A percentile compares a stretch with the other conserved stretches of the same genome.
phyloP scores from a whole-genome alignment of 164 flowering plant species.

The Vitis labrusca region DNA sequence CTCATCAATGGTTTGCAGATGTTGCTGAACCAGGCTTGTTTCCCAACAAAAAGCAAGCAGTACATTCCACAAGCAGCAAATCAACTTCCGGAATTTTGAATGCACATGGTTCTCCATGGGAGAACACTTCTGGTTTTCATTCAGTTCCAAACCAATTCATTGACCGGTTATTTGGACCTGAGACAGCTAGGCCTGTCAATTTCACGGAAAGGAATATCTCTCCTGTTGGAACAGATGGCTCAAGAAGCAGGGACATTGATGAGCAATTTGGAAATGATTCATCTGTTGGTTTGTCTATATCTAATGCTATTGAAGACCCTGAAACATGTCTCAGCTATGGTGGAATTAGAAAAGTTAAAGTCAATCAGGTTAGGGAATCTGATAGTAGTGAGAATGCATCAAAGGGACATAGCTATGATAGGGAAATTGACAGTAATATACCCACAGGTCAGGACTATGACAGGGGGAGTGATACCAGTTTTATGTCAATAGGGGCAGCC shows the following conservation, averaged over 20 bases:
- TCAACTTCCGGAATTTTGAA: constrained; percentile 26
- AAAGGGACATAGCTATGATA: constrained; percentile 14
- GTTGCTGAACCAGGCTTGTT: constrained; percentile 32
- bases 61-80: constrained; percentile 27
- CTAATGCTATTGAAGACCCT: constrained; percentile 46
- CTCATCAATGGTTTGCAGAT: constrained; percentile 51
- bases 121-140: constrained; percentile 31
- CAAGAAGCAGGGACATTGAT: constrained; percentile 25
- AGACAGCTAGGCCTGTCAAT: constrained; percentile 22
- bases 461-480: constrained; percentile 17
- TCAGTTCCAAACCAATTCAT: constrained; percentile 35
- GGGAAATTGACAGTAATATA: constrained; percentile 8
- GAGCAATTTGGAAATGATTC: constrained; percentile 40
- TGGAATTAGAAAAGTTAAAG: constrained; percentile 54
- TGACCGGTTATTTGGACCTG: constrained; percentile 47
- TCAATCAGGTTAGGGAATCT: constrained; percentile 50
- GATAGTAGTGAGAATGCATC: constrained; percentile 28
- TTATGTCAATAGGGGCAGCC: constrained; percentile 19
- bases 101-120: constrained; percentile 43
- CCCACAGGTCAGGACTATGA: constrained; percentile 11
- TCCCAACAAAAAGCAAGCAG: constrained; percentile 38
- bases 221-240: constrained; percentile 19
- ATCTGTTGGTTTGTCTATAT: constrained; percentile 44
- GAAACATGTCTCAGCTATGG: constrained; percentile 36
- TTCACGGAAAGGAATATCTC: constrained; percentile 17